Conservation (phyloP, 805 yeast species). For the Wickerhamiella alocasiicola region DNA sequence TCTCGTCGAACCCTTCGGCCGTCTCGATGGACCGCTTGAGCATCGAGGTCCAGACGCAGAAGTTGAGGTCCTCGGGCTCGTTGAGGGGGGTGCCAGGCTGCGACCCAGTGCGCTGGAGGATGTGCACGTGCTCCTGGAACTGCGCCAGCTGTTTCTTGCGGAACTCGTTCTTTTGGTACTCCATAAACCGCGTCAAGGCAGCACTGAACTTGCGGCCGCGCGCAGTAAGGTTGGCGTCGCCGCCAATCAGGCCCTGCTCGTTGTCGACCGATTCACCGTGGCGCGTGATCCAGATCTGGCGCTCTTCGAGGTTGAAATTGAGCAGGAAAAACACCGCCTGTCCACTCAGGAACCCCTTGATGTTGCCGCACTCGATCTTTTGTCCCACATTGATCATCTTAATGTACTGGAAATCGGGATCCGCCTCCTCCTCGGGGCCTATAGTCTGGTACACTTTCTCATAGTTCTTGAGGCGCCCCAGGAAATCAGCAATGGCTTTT, state of each 20-base stretch:
- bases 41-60: slow-evolving; percentile 92
- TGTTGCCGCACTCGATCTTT: slow-evolving; percentile 83
- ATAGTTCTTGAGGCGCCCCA: slow-evolving; percentile 67
- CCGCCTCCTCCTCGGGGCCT: slow-evolving; percentile 56
- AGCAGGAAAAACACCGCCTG: slow-evolving; percentile 84
- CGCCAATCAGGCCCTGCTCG: slow-evolving; percentile 78
- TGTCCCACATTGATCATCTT: slow-evolving; percentile 95
- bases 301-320: slow-evolving; percentile 74
- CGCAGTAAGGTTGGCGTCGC: slow-evolving; percentile 69
- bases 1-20: slow-evolving; percentile 62
- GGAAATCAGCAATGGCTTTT: slow-evolving; percentile 67
- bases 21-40: slow-evolving; percentile 67
- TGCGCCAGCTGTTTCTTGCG: slow-evolving; percentile 46
- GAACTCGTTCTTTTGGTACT: slow-evolving; percentile 56
- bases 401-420: slow-evolving; percentile 65
- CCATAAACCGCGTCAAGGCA: slow-evolving; percentile 64
- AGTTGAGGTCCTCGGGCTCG: slow-evolving; percentile 54
- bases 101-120: slow-evolving; percentile 28
- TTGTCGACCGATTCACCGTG: slow-evolving; percentile 91
- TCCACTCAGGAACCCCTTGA: slow-evolving; percentile 78
- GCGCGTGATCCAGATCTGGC: slow-evolving; percentile 90
- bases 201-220: slow-evolving; percentile 66
- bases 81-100: slow-evolving; percentile 26
- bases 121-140: slow-evolving; percentile 35
- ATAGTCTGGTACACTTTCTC: slow-evolving; percentile 85